Base-by-base conservation (phyloP, 805 yeast species). In the Sungouiozyma ichnusensis region DNA sequence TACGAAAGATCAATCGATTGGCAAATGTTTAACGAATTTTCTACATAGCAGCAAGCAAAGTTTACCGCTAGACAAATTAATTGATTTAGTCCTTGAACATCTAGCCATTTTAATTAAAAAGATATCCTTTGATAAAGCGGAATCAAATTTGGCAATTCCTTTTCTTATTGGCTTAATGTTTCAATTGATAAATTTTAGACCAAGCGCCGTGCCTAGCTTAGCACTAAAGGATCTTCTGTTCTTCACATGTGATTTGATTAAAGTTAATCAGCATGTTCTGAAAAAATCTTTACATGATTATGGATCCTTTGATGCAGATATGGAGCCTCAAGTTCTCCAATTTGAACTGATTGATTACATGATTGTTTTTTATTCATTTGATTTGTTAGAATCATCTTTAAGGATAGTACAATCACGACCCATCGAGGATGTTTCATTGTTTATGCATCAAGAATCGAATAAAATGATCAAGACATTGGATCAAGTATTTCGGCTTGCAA, bases 111-210 rank as follows among this genome's bases (percentile, higher is more conserved):
- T 59, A 14, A 58, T 60, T n/a, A 54, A 53, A 39, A 54, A 50
- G 33, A 55, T 60, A n/a, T 47, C 55, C 15, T 44, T 52, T 13
- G 36, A 53, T 33, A 36, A 45, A 32, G 31, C 41, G n/a, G 63
- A 57, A 35, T 52, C 58, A 17, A 48, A 51, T 16, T 42, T 57
- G 20, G 57, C 62, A 0, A 64, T 79, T 3, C 92, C 92, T 1
- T 81, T 77, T 53, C 48, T 83, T 13, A 53, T 81, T 2, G 67
- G 82, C 1, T 50, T 83, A 33, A 62, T 81, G 33, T 76, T 76
- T 49, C 73, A 74, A 40, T 53, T 76, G 1, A 57, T 81, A 4
- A 67, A 60, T 16, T 84, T 77, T 58, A 66, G 84, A 52, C 79
- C 84, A 1, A 72, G 74, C 43, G 87, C 90, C 1, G 67, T 79